These are phyloP conservation scores for Scytalidium lignicola DNA, from an alignment of 2,329 filamentous ascomycete genomes.

Conservation along the genomic window DNA sequence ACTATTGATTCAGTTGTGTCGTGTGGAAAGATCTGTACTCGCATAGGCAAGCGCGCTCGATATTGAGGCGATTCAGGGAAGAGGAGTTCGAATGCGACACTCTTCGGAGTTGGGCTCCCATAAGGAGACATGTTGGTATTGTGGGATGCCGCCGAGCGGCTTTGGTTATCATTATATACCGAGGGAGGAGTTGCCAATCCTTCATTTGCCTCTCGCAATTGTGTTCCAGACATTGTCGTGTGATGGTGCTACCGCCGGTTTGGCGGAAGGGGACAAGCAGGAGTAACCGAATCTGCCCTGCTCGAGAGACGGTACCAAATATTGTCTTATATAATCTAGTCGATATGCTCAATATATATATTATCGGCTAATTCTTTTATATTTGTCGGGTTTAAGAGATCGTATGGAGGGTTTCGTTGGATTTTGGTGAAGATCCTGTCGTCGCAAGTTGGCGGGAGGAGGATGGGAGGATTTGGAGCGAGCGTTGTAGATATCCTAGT, in stretches of 20 bases:
- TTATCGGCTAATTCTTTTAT: neutral
- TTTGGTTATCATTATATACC: slow-evolving; percentile 16
- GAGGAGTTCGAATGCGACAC: slow-evolving; percentile 74
- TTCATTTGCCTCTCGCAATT: slow-evolving; percentile 16
- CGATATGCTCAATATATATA: neutral
- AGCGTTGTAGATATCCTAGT: slow-evolving; percentile 13
- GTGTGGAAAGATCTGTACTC: slow-evolving; percentile 87
- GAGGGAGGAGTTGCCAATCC: slow-evolving; percentile 25
- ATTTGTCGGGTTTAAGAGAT: neutral
- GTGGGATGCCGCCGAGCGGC: slow-evolving; percentile 19
- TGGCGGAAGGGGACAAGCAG: slow-evolving; percentile 9
- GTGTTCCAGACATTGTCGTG: slow-evolving; percentile 22
- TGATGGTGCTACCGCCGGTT: slow-evolving; percentile 23
- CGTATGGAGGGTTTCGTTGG: neutral
- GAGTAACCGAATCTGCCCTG: slow-evolving; percentile 13
- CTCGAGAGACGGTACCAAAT: neutral
- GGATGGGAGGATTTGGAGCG: slow-evolving; percentile 13
- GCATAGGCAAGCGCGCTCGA: slow-evolving; percentile 73
- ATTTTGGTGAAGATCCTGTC: slow-evolving; percentile 4
- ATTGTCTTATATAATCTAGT: neutral
- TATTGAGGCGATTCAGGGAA: slow-evolving; percentile 63
- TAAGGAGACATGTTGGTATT: slow-evolving; percentile 24
- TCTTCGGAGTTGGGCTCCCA: slow-evolving; percentile 51
- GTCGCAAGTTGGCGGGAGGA: slow-evolving; percentile 23
- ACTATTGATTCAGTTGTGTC: slow-evolving; percentile 98